A percentile compares a stretch with the other conserved stretches of the same genome.
These are phyloP conservation scores for Coemansia sp. DNA, from an alignment of 192 early-diverging fungal genomes.

Conservation along the genomic window DNA sequence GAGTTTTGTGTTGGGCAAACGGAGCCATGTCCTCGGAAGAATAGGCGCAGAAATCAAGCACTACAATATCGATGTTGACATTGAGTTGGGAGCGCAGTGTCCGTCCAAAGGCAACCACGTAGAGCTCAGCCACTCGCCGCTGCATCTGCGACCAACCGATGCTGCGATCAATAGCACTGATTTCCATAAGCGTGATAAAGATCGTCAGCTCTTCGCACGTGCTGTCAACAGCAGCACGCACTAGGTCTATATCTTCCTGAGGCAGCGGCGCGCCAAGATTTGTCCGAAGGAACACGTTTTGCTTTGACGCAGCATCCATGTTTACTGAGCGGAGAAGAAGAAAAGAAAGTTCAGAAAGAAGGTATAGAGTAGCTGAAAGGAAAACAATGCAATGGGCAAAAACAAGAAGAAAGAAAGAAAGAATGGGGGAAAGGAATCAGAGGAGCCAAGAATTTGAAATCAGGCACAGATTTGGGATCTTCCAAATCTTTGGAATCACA, in stretches of 20 bases:
- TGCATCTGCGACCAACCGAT: slow-evolving; percentile 51
- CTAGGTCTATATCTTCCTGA: slow-evolving; percentile 14
- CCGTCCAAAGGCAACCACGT: slow-evolving; percentile 25
- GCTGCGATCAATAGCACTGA: neutral
- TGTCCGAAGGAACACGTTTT: slow-evolving; percentile 31
- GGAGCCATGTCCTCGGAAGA: slow-evolving; percentile 40
- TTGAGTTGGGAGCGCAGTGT: slow-evolving; percentile 12
- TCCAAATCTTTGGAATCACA: too few relatives aligned
- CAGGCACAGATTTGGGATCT: too few relatives aligned
- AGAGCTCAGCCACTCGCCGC: slow-evolving; percentile 48
- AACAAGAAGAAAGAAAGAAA: too few relatives aligned
- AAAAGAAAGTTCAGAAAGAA: too few relatives aligned
- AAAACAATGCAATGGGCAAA: too few relatives aligned
- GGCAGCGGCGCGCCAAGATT: slow-evolving; percentile 18
- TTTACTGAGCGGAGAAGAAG: neutral
- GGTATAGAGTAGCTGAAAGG: too few relatives aligned
- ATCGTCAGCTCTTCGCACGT: slow-evolving; percentile 39
- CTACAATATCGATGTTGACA: slow-evolving; percentile 28
- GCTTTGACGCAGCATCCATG: slow-evolving; percentile 23
- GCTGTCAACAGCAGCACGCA: slow-evolving; percentile 23
- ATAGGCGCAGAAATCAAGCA: slow-evolving; percentile 49
- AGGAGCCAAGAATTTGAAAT: too few relatives aligned
- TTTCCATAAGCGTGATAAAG: slow-evolving; percentile 24
- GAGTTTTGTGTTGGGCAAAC: slow-evolving; percentile 17
- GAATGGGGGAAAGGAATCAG: too few relatives aligned